Conservation (phyloP, 257 asterid species). For the Solanum etuberosum region DNA sequence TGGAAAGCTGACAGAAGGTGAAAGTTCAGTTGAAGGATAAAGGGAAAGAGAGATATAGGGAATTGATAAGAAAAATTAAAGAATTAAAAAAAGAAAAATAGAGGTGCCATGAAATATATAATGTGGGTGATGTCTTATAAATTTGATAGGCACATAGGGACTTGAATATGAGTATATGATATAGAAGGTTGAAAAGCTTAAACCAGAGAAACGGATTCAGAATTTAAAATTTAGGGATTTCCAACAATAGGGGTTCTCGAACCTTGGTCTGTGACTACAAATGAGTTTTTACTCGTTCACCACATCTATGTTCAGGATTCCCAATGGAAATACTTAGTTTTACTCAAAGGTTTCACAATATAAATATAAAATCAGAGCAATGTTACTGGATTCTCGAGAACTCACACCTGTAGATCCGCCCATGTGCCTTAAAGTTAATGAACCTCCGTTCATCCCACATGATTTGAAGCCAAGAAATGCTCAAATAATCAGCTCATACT, state of each 20-base stretch:
- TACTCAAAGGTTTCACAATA: too few species aligned
- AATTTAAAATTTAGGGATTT: too few species aligned
- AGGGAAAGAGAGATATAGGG: background rate
- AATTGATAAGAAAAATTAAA: background rate
- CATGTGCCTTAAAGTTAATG: background rate
- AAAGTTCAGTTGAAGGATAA: background rate
- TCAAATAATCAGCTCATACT: background rate
- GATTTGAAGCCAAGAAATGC: background rate
- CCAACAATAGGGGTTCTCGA: rapidly evolving
- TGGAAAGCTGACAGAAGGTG: background rate
- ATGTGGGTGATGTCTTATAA: background rate
- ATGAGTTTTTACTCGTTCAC: too few species aligned
- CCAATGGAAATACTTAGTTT: too few species aligned
- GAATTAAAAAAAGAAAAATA: background rate
- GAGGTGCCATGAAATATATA: background rate
- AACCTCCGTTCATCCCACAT: background rate
- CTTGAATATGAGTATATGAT: too few species aligned
- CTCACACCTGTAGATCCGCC: too few species aligned
- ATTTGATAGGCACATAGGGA: too few species aligned
- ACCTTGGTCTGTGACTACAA: too few species aligned
- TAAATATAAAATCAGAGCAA: too few species aligned
- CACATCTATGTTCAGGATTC: too few species aligned
- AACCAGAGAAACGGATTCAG: too few species aligned
- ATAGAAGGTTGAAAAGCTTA: background rate
- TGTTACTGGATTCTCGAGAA: too few species aligned